These are phyloP conservation scores for Cercis canadensis DNA, from an alignment of 306 rosid species.

Conservation along the genomic window DNA sequence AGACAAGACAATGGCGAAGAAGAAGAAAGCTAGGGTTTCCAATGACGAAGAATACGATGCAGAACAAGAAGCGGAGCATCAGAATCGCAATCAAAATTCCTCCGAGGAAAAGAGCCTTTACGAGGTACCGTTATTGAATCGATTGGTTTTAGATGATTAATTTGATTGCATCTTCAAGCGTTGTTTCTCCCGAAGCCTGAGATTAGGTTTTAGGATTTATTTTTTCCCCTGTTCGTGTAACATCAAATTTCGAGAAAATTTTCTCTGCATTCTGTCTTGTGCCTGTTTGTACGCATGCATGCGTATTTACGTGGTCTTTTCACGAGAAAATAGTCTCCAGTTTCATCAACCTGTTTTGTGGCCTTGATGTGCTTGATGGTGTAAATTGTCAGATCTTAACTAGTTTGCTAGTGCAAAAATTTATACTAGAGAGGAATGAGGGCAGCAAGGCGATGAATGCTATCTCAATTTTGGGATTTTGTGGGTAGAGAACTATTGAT, in stretches of 20 bases:
- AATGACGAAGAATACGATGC: conserved; percentile 50
- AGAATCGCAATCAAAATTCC: conserved; percentile 32
- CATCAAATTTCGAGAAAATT: not conserved
- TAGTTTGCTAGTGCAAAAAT: not conserved
- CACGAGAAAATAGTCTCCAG: not conserved
- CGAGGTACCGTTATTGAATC: conserved; percentile 45
- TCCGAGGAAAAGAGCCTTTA: conserved; percentile 54
- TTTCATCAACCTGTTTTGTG: not conserved
- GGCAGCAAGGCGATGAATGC: not conserved
- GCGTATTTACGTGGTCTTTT: not conserved
- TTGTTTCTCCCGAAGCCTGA: not conserved
- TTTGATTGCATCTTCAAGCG: not conserved
- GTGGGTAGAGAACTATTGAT: not conserved
- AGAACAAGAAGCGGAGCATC: conserved; percentile 29
- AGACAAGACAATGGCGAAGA: conserved; percentile 56
- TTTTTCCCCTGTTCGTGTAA: not conserved
- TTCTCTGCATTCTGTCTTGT: not conserved
- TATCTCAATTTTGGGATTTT: not conserved
- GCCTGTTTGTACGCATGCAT: not conserved
- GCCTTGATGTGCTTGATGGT: not conserved
- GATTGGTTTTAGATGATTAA: not conserved
- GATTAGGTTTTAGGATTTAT: not conserved
- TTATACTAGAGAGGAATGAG: not conserved
- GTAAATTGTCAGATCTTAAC: not conserved
- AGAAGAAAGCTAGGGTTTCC: conserved; percentile 66